Percentiles rank a stretch among this genome's conserved stretches.
These are phyloP conservation scores for Hygrophila difformis DNA, from an alignment of 257 asterid genomes.

Conservation along the genomic window DNA sequence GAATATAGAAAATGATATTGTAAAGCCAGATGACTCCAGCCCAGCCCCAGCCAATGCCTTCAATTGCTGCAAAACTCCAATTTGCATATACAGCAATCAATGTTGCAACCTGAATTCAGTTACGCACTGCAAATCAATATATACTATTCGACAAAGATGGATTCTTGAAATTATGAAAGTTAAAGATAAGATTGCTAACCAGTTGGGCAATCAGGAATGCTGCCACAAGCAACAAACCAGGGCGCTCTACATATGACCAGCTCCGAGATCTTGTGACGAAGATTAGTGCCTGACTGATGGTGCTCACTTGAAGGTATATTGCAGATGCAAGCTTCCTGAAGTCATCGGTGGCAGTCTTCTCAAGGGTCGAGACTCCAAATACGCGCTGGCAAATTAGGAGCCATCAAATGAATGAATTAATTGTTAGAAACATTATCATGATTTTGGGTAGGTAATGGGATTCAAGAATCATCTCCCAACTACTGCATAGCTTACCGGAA, in stretches of 20 bases:
- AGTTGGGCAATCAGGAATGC: slow-evolving; percentile 81
- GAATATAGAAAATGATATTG: slow-evolving; percentile 67
- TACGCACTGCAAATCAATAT: neutral
- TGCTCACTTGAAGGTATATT: slow-evolving; percentile 95
- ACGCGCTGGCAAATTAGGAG: slow-evolving; percentile 32
- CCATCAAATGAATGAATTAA: neutral
- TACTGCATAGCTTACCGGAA: slow-evolving; percentile 58
- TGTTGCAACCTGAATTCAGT: slow-evolving; percentile 63
- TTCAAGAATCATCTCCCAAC: no score
- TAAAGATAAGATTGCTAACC: slow-evolving; percentile 29
- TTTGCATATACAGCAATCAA: slow-evolving; percentile 85
- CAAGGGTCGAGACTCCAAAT: slow-evolving; percentile 93
- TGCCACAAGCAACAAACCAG: slow-evolving; percentile 71
- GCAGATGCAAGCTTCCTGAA: slow-evolving; percentile 98
- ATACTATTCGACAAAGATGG: neutral
- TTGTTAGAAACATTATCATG: no score
- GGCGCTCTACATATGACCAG: slow-evolving; percentile 95
- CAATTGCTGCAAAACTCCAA: slow-evolving; percentile 97
- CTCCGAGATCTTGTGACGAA: slow-evolving; percentile 90
- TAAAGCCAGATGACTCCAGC: slow-evolving; percentile 98
- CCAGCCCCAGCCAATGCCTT: slow-evolving; percentile 99
- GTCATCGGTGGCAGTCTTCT: slow-evolving; percentile 84
- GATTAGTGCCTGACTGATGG: slow-evolving; percentile 89
- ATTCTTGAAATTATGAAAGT: neutral
- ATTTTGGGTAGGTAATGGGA: no score